These are phyloP conservation scores for Vitis vinifera DNA, from an alignment of 164 flowering plant genomes.

Conservation along the genomic window DNA sequence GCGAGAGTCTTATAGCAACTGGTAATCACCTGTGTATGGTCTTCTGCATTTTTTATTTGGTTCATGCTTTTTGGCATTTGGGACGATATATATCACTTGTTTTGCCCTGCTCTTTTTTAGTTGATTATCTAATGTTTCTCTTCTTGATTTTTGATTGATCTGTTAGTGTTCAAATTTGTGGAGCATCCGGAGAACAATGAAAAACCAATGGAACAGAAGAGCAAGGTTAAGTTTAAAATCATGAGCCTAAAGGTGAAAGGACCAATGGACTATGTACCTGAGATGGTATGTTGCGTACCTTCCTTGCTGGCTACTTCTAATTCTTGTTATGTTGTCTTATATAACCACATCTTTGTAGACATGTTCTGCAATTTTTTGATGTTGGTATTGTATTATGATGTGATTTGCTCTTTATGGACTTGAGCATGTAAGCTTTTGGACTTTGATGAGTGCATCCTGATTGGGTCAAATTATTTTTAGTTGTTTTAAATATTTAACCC, in stretches of 20 bases:
- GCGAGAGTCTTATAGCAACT: constrained; percentile 69
- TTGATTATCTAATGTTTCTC: not conserved
- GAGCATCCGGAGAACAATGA: constrained; percentile 77
- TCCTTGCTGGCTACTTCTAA: not conserved
- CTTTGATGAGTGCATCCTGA: not conserved
- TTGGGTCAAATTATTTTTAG: not conserved
- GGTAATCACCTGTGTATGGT: constrained; percentile 29
- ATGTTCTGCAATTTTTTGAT: not conserved
- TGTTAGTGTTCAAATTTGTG: constrained; percentile 73
- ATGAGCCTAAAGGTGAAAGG: constrained; percentile 76
- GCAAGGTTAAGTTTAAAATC: constrained; percentile 70
- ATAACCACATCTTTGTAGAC: not conserved
- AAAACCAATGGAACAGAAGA: constrained; percentile 59
- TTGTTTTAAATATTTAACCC: too few species aligned
- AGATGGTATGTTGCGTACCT: constrained; percentile 46
- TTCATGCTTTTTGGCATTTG: not conserved
- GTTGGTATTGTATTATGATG: not conserved
- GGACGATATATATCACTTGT: not conserved
- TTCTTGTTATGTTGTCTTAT: not conserved
- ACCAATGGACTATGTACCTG: constrained; percentile 67
- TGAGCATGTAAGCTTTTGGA: not conserved
- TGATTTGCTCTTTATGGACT: not conserved
- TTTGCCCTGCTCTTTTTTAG: not conserved
- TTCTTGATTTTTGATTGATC: not conserved
- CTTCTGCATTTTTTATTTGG: not conserved